These are phyloP conservation scores for Ustilago hordei DNA, from an alignment of 1,284 basidiomycete genomes.

Conservation along the genomic window DNA sequence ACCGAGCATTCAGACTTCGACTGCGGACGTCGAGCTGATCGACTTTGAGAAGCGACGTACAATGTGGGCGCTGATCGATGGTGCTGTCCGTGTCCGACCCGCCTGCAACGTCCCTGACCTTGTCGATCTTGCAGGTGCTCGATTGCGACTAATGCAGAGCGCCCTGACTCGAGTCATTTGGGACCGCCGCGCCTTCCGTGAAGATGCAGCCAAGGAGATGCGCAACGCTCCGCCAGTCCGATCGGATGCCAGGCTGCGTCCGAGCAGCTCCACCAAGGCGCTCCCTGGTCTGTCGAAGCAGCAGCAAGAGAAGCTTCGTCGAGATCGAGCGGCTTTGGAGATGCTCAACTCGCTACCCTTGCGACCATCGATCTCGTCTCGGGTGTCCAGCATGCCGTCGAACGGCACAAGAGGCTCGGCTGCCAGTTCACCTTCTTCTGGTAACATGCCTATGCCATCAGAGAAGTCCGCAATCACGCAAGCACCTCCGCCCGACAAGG, in stretches of 20 bases:
- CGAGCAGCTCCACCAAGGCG: slow-evolving; percentile 44
- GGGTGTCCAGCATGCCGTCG: slow-evolving; percentile 50
- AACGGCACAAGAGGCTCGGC: slow-evolving; percentile 16
- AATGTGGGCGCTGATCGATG: slow-evolving; percentile 59
- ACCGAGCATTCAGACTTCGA: slow-evolving; percentile 20
- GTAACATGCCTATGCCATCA: slow-evolving; percentile 8
- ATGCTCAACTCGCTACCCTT: slow-evolving; percentile 32
- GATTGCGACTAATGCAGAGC: slow-evolving; percentile 57
- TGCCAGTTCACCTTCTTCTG: slow-evolving; percentile 15
- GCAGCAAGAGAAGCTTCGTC: slow-evolving; percentile 60
- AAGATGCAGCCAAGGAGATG: slow-evolving; percentile 62
- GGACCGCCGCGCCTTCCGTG: slow-evolving; percentile 60
- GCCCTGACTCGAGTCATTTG: slow-evolving; percentile 56
- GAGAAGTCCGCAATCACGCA: slow-evolving; percentile 21
- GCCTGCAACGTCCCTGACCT: slow-evolving; percentile 40
- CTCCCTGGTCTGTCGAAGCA: slow-evolving; percentile 44
- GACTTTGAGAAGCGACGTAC: slow-evolving; percentile 65
- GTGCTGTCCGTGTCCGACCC: slow-evolving; percentile 47
- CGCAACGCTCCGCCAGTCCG: slow-evolving; percentile 42
- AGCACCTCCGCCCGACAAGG: slow-evolving; percentile 42
- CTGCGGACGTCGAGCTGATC: slow-evolving; percentile 52
- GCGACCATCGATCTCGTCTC: slow-evolving; percentile 38
- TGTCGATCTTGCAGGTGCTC: slow-evolving; percentile 55
- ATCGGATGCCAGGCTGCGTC: slow-evolving; percentile 25
- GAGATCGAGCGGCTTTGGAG: slow-evolving; percentile 53